A percentile compares a stretch with the other conserved stretches of the same genome.
phyloP scores from a whole-genome alignment of 495 filamentous ascomycete species.

The Usnea hakonensis region DNA sequence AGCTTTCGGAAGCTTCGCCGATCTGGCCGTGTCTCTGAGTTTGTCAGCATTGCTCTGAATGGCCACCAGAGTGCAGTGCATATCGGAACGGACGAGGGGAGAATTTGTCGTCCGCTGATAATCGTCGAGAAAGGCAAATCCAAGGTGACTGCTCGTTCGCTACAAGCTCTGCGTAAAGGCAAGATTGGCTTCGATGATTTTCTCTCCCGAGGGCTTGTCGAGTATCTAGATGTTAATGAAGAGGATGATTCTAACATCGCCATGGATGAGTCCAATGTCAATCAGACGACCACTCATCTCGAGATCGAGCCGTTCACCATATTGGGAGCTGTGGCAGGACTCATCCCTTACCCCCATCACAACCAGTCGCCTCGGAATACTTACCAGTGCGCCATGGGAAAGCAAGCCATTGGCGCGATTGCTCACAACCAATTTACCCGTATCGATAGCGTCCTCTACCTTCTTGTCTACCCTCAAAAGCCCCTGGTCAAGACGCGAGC shows the following conservation, averaged over 20 bases:
- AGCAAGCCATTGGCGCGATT: conserved; percentile 97
- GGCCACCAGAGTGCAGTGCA: conserved; percentile 84
- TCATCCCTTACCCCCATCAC: conserved; percentile 98
- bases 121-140: conserved; percentile 81
- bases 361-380: conserved; percentile 99
- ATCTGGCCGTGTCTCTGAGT: conserved; percentile 83
- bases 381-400: conserved; percentile 99
- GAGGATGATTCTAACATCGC: conserved; percentile 94
- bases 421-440: conserved; percentile 94
- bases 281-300: conserved; percentile 74
- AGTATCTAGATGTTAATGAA: conserved; percentile 97
- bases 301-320: conserved; percentile 98
- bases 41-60: conserved; percentile 92
- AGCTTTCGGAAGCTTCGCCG: conserved; percentile 77
- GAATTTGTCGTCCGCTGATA: conserved; percentile 91
- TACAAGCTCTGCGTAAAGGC: conserved; percentile 71
- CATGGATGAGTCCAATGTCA: conserved; percentile 76
- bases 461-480: conserved; percentile 96
- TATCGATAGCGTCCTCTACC: conserved; percentile 90
- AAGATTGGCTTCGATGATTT: conserved; percentile 89
- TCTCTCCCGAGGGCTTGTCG: conserved; percentile 76
- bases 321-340: conserved; percentile 89
- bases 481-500: conserved; percentile 95
- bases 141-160: conserved; percentile 63
- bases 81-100: conserved; percentile 92